Evolutionary conservation across 495 filamentous ascomycete species (phyloP).

Genomic region (Tuber brumale): DNA sequence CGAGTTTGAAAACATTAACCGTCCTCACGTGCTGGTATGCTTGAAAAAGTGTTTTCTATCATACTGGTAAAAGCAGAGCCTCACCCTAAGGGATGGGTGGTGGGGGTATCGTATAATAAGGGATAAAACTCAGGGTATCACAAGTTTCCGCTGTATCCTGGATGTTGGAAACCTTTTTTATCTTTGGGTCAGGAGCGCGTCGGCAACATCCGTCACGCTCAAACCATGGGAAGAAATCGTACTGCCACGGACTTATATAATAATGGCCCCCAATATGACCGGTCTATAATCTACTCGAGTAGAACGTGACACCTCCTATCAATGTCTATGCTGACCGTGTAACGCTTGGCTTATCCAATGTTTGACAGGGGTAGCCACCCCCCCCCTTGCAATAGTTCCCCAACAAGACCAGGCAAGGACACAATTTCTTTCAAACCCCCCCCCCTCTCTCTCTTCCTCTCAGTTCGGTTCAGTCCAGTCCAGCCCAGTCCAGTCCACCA

Average conservation of each 20-base stretch:
- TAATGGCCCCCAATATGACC: background rate
- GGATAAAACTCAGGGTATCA: background rate
- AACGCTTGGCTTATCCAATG: background rate
- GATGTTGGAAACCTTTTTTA: background rate
- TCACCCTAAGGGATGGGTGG: background rate
- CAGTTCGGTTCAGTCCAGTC: background rate
- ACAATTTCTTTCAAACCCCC: background rate
- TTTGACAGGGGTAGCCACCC: background rate
- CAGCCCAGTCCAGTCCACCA: background rate
- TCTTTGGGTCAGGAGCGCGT: background rate
- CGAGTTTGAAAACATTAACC: background rate
- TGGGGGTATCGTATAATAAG: background rate
- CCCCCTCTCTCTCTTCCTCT: background rate
- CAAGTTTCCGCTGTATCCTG: background rate
- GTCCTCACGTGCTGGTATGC: background rate
- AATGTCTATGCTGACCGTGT: background rate
- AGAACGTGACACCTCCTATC: background rate
- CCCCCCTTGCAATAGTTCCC: background rate
- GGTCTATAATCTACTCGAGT: background rate
- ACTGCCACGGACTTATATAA: background rate
- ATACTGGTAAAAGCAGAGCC: background rate
- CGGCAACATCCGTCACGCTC: background rate
- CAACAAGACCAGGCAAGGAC: background rate
- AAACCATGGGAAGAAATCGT: background rate
- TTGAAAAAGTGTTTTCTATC: background rate